phyloP scores from a whole-genome alignment of 1,284 basidiomycete species.

The Fomes fomentarius region DNA sequence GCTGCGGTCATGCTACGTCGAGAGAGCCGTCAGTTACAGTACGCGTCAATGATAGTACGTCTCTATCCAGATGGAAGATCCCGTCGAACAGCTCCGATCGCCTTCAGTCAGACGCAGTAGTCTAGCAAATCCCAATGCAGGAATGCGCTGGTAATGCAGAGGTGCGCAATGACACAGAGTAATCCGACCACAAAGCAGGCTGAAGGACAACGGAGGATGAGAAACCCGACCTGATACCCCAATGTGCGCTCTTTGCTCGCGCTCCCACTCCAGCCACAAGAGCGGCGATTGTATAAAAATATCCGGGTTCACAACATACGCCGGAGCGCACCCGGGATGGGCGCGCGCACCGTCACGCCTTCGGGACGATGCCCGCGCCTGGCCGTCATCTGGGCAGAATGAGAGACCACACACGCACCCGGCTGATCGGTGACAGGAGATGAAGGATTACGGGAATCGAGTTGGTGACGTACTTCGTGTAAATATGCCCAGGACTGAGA shows the following conservation, averaged over 20 bases:
- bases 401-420: neutral
- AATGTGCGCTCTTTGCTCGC: no score
- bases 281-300: no score
- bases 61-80: no score
- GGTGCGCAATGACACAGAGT: no score
- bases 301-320: neutral
- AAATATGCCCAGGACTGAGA: conserved; percentile 78
- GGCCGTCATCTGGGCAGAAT: neutral
- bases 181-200: no score
- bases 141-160: no score
- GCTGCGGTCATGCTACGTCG: conserved; percentile 74
- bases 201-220: no score
- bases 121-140: no score
- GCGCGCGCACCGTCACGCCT: neutral
- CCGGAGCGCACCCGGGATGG: neutral
- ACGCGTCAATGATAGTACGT: neutral
- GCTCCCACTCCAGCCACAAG: no score
- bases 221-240: no score
- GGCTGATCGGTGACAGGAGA: neutral
- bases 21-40: neutral
- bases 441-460: neutral
- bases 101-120: no score
- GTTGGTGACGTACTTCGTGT: conserved; percentile 59
- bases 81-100: no score
- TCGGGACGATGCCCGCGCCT: neutral